Evolutionary conservation across 768 basidiomycete species (phyloP), one percentile per base, ranked within the genome.

Genomic region (Rickenella mellea): DNA sequence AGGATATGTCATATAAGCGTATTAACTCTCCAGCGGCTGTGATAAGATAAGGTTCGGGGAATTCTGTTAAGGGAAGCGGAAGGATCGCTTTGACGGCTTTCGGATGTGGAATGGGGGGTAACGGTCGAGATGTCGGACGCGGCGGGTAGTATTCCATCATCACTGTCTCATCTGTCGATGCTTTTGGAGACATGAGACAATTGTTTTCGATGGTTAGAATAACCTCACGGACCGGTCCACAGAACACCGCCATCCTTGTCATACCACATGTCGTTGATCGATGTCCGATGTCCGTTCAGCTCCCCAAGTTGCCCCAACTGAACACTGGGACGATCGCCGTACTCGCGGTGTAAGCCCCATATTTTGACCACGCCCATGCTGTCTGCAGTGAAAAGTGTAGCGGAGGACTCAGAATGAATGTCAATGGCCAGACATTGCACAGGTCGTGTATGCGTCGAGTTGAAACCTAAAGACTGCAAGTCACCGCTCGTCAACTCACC

Each of bases 301-400:
- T 89, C 84, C 24, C 69, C 67, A 51, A 65, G 66, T 41, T 76
- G 54, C 4, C 63, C 64, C 50, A 65, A 61, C 33, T 60, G 61
- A 79, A 82, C 80, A 32, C 75, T 64, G 1, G 70, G 60, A 8
- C 59, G 52, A 1, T 51, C 47, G 15, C 54, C 63, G 1, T 69
- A 68, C 49, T 73, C 73, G 41, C 55, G 60, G 35, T 61, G 61
- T 39, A 94, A 54, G 20, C 73, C 63, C 93, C 93, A 99, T 22
- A 78, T 61, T 46, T 82, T 86, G 56, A 97, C 78, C 7, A 84
- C 58, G 2, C 94, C 96, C 81, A 98, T 86, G 3, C 88, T 93
- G 59, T 98, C 94, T 6, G 76, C 89, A 0, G 90, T 89, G 57
- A 82, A 87, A 4, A 98, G 61, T 21, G 71, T 63, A 0, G 65